These are phyloP conservation scores for Citrus maxima DNA, from an alignment of 345 rosid genomes.

Conservation along the genomic window DNA sequence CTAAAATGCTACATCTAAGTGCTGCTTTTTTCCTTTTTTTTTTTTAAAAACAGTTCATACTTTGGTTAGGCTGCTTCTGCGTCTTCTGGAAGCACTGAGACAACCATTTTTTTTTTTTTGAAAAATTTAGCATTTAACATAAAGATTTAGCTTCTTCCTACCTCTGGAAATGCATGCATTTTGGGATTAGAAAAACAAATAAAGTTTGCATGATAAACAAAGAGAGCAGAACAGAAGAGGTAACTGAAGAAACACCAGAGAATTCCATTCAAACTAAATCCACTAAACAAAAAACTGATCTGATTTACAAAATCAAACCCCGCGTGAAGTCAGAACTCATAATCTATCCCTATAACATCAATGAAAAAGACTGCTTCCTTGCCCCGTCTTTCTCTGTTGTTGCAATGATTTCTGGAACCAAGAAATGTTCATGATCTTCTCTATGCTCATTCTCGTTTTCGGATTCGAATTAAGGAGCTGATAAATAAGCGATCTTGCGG, in stretches of 20 bases:
- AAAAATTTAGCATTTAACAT: neutral
- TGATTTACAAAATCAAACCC: constrained; percentile 1
- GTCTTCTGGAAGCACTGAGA: neutral
- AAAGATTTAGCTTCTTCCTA: neutral
- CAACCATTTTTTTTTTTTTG: neutral
- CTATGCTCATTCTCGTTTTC: constrained; percentile 56
- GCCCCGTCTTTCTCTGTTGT: constrained; percentile 12
- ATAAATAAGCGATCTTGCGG: constrained; percentile 45
- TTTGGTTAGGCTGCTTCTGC: neutral
- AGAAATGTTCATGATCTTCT: constrained; percentile 32
- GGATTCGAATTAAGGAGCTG: constrained; percentile 82
- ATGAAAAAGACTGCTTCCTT: constrained; percentile 18
- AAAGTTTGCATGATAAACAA: neutral
- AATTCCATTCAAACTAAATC: constrained; percentile 1
- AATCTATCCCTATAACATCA: neutral
- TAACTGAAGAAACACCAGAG: neutral
- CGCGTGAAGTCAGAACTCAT: neutral
- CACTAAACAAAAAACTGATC: neutral
- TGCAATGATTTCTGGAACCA: constrained; percentile 55
- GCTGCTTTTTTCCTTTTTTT: too few relatives aligned
- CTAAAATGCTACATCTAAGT: too few relatives aligned
- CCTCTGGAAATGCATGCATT: neutral
- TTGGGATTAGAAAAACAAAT: neutral
- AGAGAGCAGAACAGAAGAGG: neutral
- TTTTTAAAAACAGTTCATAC: too few relatives aligned